Evolutionary conservation across 495 filamentous ascomycete genomes (phyloP).

Genomic region (Xylaria telfairii): DNA sequence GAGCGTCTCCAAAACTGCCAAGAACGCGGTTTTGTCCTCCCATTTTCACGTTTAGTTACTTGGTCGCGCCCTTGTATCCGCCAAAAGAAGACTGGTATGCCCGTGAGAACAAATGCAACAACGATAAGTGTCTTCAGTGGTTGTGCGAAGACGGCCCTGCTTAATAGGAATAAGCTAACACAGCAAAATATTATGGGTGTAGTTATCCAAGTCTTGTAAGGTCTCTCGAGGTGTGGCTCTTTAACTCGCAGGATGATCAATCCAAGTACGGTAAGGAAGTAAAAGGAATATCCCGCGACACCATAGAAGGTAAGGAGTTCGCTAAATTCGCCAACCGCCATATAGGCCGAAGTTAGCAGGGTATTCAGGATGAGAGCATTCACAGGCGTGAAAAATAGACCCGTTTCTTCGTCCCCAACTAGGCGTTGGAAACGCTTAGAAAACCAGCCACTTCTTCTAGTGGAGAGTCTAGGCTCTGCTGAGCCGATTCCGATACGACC

Average conservation of each 20-base stretch:
- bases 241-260: constrained; percentile 88
- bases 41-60: constrained; percentile 43
- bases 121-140: constrained; percentile 90
- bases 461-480: constrained; percentile 45
- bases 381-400: constrained; percentile 85
- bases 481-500: constrained; percentile 79
- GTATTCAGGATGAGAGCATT: constrained; percentile 86
- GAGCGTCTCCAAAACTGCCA: constrained; percentile 56
- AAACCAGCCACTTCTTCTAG: constrained; percentile 65
- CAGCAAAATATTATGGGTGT: constrained; percentile 99
- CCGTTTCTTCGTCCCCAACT: constrained; percentile 65
- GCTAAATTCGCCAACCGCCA: constrained; percentile 85
- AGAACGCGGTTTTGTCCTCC: constrained; percentile 32
- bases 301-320: constrained; percentile 96
- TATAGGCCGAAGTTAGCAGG: constrained; percentile 72
- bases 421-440: constrained; percentile 60
- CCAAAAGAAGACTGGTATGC: constrained; percentile 89
- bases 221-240: constrained; percentile 85
- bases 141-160: constrained; percentile 83
- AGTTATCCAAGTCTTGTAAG: constrained; percentile 94
- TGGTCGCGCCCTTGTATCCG: constrained; percentile 67
- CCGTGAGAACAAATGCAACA: constrained; percentile 78
- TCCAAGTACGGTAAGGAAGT: constrained; percentile 93
- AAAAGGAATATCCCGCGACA: constrained; percentile 94
- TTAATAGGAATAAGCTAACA: constrained; percentile 90